Evolutionary conservation across 2,329 filamentous ascomycete genomes (phyloP), one percentile per base, ranked within the genome.

Genomic region (Alternaria arbusti): DNA sequence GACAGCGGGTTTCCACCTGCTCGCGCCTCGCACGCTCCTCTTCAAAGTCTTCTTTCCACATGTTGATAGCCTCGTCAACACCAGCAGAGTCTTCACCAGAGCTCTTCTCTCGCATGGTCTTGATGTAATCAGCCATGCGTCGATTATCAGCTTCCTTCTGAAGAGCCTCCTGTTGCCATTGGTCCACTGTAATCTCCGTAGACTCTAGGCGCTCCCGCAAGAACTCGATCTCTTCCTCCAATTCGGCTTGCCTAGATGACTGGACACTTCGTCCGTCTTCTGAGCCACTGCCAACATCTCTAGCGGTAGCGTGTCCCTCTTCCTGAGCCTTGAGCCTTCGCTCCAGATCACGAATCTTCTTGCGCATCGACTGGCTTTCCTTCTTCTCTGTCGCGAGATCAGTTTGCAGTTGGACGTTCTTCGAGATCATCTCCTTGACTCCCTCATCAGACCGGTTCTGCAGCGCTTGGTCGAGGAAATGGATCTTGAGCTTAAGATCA

Each of bases 381-480:
- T 96, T 93, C 79, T 97, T 93, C 61, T 96, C 86, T 36, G 96
- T 92, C 4, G 95, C 89, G 47, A 97, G 88, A 64, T 92, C 93
- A 0, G 95, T 97, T 80, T 96, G 96, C 52, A 98, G 86, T 77
- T 97, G 94, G 5, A 98, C 95, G 73, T 97, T 99, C 80, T 97
- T 95, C 47, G 93, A 94, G 72, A 98, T 97, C 90, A 97, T 96
- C 78, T 97, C 95, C 82, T 97, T 97, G 78, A 99, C 91, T 67
- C 94, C 94, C 81, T 98, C 95, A 78, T 98, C 95, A 2, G 94
- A 97, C 45, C 96, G 87, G 76, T 95, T 96, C 80, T 97, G 94
- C 20, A 99, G 84, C 2, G 95, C 91, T 79, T 98, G 93, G 74
- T 95, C 96, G 52, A 99, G 86, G 76, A 97, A 99, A 85, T 97